These are phyloP conservation scores for Colletotrichum abscissum DNA, from an alignment of 2,329 filamentous ascomycete species.

Conservation along the genomic window DNA sequence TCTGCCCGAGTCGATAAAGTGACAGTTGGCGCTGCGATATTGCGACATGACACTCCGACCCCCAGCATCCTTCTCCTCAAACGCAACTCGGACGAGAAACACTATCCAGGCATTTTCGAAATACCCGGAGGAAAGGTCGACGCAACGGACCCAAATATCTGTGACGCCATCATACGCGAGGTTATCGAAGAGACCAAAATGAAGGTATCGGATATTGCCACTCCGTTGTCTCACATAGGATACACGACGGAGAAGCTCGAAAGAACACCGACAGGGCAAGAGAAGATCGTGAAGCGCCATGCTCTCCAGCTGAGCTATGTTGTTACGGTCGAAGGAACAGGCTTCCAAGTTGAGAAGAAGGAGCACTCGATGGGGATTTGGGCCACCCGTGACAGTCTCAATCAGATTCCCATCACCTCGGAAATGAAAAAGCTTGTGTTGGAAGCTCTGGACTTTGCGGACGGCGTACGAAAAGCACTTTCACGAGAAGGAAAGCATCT, in stretches of 20 bases:
- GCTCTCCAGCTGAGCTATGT: constrained; percentile 4
- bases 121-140: constrained; percentile 20
- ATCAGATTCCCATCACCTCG: not conserved
- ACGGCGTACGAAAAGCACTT: too few relatives aligned
- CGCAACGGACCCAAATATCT: not conserved
- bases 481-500: too few relatives aligned
- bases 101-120: constrained; percentile 1
- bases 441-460: not conserved
- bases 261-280: not conserved
- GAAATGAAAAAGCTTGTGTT: not conserved
- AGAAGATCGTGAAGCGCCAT: not conserved
- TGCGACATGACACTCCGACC: not conserved
- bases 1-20: not conserved
- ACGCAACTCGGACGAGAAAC: not conserved
- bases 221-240: not conserved
- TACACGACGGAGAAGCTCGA: not conserved
- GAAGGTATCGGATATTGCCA: not conserved
- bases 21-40: not conserved
- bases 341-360: not conserved
- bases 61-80: not conserved
- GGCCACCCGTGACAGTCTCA: not conserved
- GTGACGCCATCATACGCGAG: constrained; percentile 2
- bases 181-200: constrained; percentile 16
- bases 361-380: constrained; percentile 1
- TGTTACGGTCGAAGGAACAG: not conserved